Conservation (phyloP, 2,329 filamentous ascomycete genomes). For the Diaporthe velutina region DNA sequence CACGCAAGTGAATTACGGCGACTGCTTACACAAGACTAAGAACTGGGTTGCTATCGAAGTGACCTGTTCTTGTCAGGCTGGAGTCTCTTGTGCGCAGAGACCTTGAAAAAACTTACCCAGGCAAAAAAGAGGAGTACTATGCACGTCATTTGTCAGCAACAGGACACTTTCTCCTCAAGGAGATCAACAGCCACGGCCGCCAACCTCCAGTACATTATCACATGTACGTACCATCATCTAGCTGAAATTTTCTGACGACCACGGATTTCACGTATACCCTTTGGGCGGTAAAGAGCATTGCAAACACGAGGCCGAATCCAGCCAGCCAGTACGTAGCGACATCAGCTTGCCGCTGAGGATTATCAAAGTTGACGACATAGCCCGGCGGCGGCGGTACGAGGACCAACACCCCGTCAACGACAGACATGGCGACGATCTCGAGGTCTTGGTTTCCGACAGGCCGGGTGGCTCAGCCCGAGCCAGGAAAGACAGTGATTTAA, state of each 20-base stretch:
- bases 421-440: slow-evolving; percentile 1
- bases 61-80: slow-evolving; percentile 34
- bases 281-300: slow-evolving; percentile 34
- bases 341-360: slow-evolving; percentile 43
- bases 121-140: slow-evolving; percentile 31
- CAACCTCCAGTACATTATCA: neutral
- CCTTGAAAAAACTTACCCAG: slow-evolving; percentile 43
- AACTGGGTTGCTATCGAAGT: slow-evolving; percentile 10
- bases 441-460: neutral
- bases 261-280: slow-evolving; percentile 30
- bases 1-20: neutral
- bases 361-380: slow-evolving; percentile 51
- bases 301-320: slow-evolving; percentile 21
- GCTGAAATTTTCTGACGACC: neutral
- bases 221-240: slow-evolving; percentile 33
- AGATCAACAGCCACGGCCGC: too few relatives aligned
- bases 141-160: neutral
- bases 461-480: neutral
- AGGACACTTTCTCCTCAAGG: fast-evolving
- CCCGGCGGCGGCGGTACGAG: slow-evolving; percentile 45
- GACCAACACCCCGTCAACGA: slow-evolving; percentile 21
- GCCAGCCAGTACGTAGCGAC: slow-evolving; percentile 28
- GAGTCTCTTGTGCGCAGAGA: slow-evolving; percentile 36
- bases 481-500: neutral
- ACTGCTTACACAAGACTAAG: slow-evolving; percentile 12